Evolutionary conservation across 2,329 filamentous ascomycete species (phyloP).

Genomic region (Phialophora chinensis): DNA sequence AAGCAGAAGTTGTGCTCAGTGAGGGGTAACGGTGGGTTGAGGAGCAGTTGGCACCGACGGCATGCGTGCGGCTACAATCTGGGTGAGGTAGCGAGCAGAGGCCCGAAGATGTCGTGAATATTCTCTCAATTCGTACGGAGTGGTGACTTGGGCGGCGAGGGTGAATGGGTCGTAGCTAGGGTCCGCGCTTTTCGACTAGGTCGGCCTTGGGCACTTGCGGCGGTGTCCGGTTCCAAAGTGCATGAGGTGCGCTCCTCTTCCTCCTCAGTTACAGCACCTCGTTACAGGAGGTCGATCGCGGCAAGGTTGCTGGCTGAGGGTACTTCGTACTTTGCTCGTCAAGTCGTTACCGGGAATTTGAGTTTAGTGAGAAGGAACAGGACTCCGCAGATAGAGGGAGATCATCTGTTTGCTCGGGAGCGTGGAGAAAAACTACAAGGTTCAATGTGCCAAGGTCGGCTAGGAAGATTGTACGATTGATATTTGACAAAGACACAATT

Average conservation of each 20-base stretch:
- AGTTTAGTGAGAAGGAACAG: neutral
- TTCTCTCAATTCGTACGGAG: constrained; percentile 8
- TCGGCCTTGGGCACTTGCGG: neutral
- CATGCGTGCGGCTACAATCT: constrained; percentile 32
- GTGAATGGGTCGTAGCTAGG: constrained; percentile 3
- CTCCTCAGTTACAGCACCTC: neutral
- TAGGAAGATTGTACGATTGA: neutral
- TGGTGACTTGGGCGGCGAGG: constrained; percentile 5
- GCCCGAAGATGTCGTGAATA: constrained; percentile 10
- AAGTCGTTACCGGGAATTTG: neutral
- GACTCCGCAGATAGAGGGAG: neutral
- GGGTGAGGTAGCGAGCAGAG: constrained; percentile 19
- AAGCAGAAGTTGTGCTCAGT: constrained; percentile 28
- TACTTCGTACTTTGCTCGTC: neutral
- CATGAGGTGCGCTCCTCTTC: neutral
- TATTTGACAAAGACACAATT: neutral
- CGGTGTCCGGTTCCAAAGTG: neutral
- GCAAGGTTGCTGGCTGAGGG: too few species aligned
- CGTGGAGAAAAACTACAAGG: neutral
- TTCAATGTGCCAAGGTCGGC: constrained; percentile 1
- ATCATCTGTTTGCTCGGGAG: neutral
- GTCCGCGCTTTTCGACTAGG: constrained; percentile 4
- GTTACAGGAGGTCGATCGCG: neutral
- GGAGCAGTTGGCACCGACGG: constrained; percentile 22
- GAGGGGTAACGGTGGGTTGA: constrained; percentile 24